A percentile compares a stretch with the other conserved stretches of the same genome.
These are phyloP conservation scores for Bruguiera hainesii DNA, from an alignment of 441 rosid species.

Conservation along the genomic window DNA sequence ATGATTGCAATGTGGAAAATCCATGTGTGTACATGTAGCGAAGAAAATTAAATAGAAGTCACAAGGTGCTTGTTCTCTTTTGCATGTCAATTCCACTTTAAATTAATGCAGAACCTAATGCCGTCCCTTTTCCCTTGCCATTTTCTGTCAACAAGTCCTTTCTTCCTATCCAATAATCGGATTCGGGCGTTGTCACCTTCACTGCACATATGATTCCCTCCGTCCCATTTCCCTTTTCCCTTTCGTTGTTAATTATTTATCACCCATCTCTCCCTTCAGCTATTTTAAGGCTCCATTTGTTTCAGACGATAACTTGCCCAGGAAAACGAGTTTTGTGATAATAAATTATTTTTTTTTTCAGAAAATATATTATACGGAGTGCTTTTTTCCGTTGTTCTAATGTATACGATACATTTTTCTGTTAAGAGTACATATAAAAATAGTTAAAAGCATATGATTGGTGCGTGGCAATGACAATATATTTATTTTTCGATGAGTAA, in stretches of 20 bases:
- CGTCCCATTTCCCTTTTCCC: background rate
- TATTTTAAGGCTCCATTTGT: background rate
- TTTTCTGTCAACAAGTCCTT: background rate
- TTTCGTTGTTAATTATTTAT: background rate
- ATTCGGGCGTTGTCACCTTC: background rate
- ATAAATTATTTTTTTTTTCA: too few relatives aligned
- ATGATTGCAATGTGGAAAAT: conserved; percentile 19
- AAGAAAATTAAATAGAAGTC: background rate
- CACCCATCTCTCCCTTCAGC: conserved; percentile 15
- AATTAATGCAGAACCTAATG: too few relatives aligned
- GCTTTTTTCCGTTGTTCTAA: too few relatives aligned
- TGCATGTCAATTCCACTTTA: conserved; percentile 29
- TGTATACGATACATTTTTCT: too few relatives aligned
- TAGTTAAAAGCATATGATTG: too few relatives aligned
- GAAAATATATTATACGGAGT: too few relatives aligned
- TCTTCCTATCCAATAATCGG: background rate
- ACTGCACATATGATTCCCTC: background rate
- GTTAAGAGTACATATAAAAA: too few relatives aligned
- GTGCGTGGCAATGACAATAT: too few relatives aligned
- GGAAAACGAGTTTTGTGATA: too few relatives aligned
- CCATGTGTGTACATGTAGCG: background rate
- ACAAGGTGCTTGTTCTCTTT: conserved; percentile 23
- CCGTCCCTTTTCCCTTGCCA: background rate
- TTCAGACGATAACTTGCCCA: too few relatives aligned
- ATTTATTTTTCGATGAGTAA: too few relatives aligned